These are phyloP conservation scores for Penicillium sp. DNA, from an alignment of 2,329 filamentous ascomycete genomes.

Conservation along the genomic window DNA sequence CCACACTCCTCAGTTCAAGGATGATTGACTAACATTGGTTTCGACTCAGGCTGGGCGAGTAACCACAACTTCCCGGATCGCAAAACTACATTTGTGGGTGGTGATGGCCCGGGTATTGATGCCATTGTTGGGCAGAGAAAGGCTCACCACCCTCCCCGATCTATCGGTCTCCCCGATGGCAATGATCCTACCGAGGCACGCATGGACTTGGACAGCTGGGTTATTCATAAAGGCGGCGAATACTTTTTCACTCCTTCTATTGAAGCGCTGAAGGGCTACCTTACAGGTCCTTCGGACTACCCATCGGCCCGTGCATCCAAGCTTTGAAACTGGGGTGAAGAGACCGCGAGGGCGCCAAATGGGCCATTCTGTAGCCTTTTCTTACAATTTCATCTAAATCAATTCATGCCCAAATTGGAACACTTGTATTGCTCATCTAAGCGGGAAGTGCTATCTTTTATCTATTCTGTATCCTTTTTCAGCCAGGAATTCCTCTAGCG, in stretches of 20 bases:
- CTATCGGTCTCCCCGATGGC: slow-evolving; percentile 17
- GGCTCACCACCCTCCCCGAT: slow-evolving; percentile 11
- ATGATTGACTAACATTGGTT: not conserved
- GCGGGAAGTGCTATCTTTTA: not conserved
- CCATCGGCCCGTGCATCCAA: no score
- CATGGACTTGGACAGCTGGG: slow-evolving; percentile 32
- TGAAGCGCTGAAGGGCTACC: slow-evolving; percentile 10
- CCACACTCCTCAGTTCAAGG: not conserved
- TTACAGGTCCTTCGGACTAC: not conserved
- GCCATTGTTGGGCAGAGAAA: slow-evolving; percentile 18
- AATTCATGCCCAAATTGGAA: no score
- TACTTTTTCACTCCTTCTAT: slow-evolving; percentile 47
- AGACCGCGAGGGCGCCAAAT: no score
- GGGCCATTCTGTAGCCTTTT: no score
- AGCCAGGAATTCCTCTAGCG: slow-evolving; percentile 21
- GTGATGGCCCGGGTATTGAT: slow-evolving; percentile 18
- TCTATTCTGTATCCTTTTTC: slow-evolving; percentile 17
- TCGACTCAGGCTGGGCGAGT: slow-evolving; percentile 20
- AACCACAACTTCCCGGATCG: slow-evolving; percentile 16
- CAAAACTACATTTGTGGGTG: slow-evolving; percentile 8
- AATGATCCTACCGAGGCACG: slow-evolving; percentile 12
- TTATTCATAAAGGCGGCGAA: slow-evolving; percentile 42
- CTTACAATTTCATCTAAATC: no score
- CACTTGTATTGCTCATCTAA: no score
- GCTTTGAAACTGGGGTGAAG: no score